Conservation (phyloP, 805 yeast species). For the Candida xiaguanensis region DNA sequence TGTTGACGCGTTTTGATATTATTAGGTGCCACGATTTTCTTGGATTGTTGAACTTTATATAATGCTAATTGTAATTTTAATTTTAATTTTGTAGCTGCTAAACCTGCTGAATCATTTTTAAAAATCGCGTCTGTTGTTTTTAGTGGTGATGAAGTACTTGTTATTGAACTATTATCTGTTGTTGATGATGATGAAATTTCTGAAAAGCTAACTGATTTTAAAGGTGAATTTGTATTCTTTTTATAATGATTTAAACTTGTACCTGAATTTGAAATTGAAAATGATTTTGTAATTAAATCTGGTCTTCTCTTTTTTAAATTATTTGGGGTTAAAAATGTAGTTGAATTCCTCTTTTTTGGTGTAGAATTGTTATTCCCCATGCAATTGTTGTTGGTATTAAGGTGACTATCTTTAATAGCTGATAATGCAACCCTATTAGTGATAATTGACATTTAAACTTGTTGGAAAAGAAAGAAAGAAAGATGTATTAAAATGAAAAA, state of each 20-base stretch:
- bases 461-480: background rate
- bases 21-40: background rate
- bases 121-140: background rate
- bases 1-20: background rate
- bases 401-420: constrained; percentile 27
- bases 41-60: constrained; percentile 30
- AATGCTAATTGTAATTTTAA: constrained; percentile 40
- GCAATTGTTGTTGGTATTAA: constrained; percentile 15
- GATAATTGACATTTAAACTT: constrained; percentile 12
- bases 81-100: constrained; percentile 42
- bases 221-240: constrained; percentile 7
- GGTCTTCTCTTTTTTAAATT: constrained; percentile 7
- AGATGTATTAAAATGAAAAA: background rate
- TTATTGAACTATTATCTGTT: background rate
- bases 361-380: background rate
- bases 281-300: constrained; percentile 9
- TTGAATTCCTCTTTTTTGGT: constrained; percentile 1
- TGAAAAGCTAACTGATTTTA: constrained; percentile 18
- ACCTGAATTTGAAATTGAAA: constrained; percentile 7
- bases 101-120: constrained; percentile 30
- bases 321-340: background rate
- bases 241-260: constrained; percentile 3
- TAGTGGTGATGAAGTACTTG: background rate
- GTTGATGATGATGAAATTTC: constrained; percentile 21
- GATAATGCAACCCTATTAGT: constrained; percentile 35